Evolutionary conservation across 75 land plant genomes (phyloP).

Genomic region (Pinus albicaulis): DNA sequence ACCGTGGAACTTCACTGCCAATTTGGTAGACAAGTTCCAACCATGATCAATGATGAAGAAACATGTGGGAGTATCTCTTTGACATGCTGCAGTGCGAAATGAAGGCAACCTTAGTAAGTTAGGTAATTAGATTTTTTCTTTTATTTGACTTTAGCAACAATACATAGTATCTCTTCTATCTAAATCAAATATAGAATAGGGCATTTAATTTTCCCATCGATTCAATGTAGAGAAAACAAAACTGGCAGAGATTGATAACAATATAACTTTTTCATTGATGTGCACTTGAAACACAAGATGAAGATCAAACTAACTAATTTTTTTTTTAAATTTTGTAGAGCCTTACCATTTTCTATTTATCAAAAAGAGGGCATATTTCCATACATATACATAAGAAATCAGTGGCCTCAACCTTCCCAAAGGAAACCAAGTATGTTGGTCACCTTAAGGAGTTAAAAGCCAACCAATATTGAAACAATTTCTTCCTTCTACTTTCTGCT

Average conservation of each 20-base stretch:
- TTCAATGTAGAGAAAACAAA: slow-evolving; percentile 92
- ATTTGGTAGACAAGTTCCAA: slow-evolving; percentile 95
- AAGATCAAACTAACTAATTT: too few species aligned
- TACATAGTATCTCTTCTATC: not conserved
- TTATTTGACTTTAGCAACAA: too few species aligned
- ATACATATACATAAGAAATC: too few species aligned
- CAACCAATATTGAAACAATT: too few species aligned
- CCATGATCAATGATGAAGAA: slow-evolving; percentile 92
- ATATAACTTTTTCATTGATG: not conserved
- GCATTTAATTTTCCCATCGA: slow-evolving; percentile 58
- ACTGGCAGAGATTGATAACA: slow-evolving; percentile 16
- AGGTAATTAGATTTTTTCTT: not conserved
- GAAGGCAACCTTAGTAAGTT: not conserved
- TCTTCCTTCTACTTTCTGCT: too few species aligned
- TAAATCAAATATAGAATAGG: slow-evolving; percentile 25
- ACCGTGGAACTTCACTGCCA: slow-evolving; percentile 47
- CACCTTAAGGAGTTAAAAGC: too few species aligned
- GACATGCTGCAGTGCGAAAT: slow-evolving; percentile 42
- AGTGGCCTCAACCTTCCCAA: too few species aligned
- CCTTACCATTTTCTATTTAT: too few species aligned
- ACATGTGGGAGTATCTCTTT: slow-evolving; percentile 68
- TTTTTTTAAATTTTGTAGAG: too few species aligned
- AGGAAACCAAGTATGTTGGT: too few species aligned
- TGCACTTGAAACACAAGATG: not conserved
- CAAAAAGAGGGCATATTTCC: too few species aligned